Percentiles rank a stretch among this genome's conserved stretches.
phyloP scores from a whole-genome alignment of 352 stramenopile genomes.

The Blastocystis sp. region DNA sequence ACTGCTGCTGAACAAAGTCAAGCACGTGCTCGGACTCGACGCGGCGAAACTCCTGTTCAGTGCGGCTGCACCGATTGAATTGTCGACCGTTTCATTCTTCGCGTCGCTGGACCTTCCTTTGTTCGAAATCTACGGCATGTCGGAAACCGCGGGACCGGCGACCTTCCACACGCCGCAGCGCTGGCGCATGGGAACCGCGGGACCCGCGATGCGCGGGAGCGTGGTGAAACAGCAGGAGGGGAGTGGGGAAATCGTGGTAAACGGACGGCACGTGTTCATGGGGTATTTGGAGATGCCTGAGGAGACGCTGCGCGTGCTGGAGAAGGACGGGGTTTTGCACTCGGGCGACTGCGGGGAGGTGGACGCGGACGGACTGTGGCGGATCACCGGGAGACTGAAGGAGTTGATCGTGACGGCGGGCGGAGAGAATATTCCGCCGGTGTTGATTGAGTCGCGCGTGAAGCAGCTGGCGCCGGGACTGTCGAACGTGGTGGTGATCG shows the following conservation, averaged over 20 bases:
- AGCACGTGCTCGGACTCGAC: slow-evolving; percentile 73
- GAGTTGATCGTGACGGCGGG: slow-evolving; percentile 73
- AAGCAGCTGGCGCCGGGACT: slow-evolving; percentile 75
- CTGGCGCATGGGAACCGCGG: slow-evolving; percentile 62
- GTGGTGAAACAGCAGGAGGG: slow-evolving; percentile 56
- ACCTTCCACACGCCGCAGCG: slow-evolving; percentile 56
- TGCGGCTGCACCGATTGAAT: slow-evolving; percentile 62
- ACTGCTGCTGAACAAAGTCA: slow-evolving; percentile 70
- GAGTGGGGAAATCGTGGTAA: slow-evolving; percentile 62
- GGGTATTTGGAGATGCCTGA: slow-evolving; percentile 67
- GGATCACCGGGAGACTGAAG: slow-evolving; percentile 63
- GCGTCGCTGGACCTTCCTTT: slow-evolving; percentile 61
- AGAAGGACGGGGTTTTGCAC: slow-evolving; percentile 80
- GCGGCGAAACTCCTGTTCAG: slow-evolving; percentile 70
- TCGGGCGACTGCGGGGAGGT: slow-evolving; percentile 79
- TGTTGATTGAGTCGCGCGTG: slow-evolving; percentile 77
- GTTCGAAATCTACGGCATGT: slow-evolving; percentile 64
- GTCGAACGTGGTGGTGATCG: slow-evolving; percentile 81
- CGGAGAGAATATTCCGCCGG: slow-evolving; percentile 83
- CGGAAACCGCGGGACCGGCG: slow-evolving; percentile 57
- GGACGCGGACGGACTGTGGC: slow-evolving; percentile 65
- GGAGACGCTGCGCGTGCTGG: slow-evolving; percentile 73
- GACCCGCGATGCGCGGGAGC: slow-evolving; percentile 64
- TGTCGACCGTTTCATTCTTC: slow-evolving; percentile 64
- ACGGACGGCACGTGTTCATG: slow-evolving; percentile 68